Evolutionary conservation across 257 asterid species (phyloP).

Genomic region (Henckelia pumila): DNA sequence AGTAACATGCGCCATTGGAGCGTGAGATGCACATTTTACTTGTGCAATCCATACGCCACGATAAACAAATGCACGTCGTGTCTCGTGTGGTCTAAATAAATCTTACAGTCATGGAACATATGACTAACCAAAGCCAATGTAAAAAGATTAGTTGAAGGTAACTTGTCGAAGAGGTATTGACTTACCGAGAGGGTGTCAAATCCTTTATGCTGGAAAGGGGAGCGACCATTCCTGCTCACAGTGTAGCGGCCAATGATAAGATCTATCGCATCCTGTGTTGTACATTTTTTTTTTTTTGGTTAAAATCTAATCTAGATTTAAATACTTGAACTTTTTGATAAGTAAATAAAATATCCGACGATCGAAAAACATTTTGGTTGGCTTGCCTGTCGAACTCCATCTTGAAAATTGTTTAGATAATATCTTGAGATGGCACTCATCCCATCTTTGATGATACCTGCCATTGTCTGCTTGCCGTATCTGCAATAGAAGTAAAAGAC

Average conservation of each 20-base stretch:
- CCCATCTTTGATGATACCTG: constrained; percentile 84
- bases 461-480: constrained; percentile 89
- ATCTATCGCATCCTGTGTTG: constrained; percentile 82
- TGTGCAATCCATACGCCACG: neutral
- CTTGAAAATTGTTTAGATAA: constrained; percentile 87
- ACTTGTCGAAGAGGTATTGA: constrained; percentile 23
- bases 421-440: constrained; percentile 94
- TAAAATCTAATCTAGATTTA: constrained; percentile 13
- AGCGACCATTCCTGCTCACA: constrained; percentile 55
- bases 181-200: constrained; percentile 73
- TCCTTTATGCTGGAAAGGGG: constrained; percentile 59
- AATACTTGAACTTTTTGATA: neutral
- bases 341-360: constrained; percentile 2
- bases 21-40: neutral
- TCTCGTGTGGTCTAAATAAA: neutral
- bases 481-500: constrained; percentile 40
- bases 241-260: constrained; percentile 82
- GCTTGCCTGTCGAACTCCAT: constrained; percentile 87
- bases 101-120: constrained; percentile 6
- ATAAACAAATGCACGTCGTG: neutral
- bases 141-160: constrained; percentile 22
- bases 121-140: neutral
- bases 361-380: constrained; percentile 8
- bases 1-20: neutral
- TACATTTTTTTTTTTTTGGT: constrained; percentile 16